Evolutionary conservation across 768 basidiomycete species (phyloP).

Genomic region (Agrocybe chaxingu): DNA sequence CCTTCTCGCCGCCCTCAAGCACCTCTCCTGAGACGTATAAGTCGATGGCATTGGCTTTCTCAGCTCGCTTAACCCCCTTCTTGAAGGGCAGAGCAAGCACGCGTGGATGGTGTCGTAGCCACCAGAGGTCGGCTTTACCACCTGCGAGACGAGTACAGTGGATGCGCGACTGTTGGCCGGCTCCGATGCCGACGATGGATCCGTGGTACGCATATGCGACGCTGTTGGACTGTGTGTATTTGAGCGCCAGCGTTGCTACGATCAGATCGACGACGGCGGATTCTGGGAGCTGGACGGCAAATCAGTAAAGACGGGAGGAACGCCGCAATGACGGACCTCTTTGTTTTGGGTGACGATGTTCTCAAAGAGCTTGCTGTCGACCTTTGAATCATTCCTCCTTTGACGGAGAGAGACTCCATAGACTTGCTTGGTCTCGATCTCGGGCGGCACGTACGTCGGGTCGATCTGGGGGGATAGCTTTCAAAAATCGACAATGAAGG

Average conservation of each 20-base stretch:
- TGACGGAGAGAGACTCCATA: slow-evolving; percentile 92
- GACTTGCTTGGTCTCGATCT: slow-evolving; percentile 90
- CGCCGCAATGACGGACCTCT: slow-evolving; percentile 46
- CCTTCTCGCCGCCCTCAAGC: slow-evolving; percentile 85
- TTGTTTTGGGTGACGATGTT: slow-evolving; percentile 91
- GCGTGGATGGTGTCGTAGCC: slow-evolving; percentile 95
- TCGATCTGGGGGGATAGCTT: slow-evolving; percentile 63
- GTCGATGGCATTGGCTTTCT: slow-evolving; percentile 98
- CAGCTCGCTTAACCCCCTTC: slow-evolving; percentile 95
- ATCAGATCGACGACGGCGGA: slow-evolving; percentile 87
- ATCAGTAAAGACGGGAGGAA: background rate
- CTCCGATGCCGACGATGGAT: slow-evolving; percentile 91
- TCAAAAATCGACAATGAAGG: background rate
- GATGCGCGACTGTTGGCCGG: slow-evolving; percentile 97
- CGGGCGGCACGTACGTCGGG: slow-evolving; percentile 73
- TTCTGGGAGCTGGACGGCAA: slow-evolving; percentile 60
- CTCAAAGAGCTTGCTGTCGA: slow-evolving; percentile 74
- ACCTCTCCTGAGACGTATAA: slow-evolving; percentile 90
- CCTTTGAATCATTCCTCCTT: slow-evolving; percentile 84
- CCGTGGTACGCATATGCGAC: slow-evolving; percentile 94
- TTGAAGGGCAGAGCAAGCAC: slow-evolving; percentile 94
- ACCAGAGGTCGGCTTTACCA: slow-evolving; percentile 98
- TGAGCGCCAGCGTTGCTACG: slow-evolving; percentile 93
- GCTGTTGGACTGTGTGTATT: slow-evolving; percentile 99
- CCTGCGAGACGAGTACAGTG: slow-evolving; percentile 99